Evolutionary conservation across 768 basidiomycete genomes (phyloP).

Genomic region (Leccinum broughii): DNA sequence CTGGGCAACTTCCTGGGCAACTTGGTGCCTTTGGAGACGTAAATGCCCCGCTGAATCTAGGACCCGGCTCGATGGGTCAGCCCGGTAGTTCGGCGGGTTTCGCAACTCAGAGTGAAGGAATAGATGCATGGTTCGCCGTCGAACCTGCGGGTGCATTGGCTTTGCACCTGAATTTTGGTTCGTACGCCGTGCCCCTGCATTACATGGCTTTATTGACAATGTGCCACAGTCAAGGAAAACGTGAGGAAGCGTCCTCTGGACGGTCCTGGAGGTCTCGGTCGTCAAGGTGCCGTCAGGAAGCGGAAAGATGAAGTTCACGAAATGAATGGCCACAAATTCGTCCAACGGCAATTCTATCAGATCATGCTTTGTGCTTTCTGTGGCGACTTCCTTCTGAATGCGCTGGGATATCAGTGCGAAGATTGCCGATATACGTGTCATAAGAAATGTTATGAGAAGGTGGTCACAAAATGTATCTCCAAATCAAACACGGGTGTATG

Average conservation of each 20-base stretch:
- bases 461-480: slow-evolving; percentile 98
- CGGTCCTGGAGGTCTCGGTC: slow-evolving; percentile 86
- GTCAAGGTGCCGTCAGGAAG: slow-evolving; percentile 97
- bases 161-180: slow-evolving; percentile 89
- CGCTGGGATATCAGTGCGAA: slow-evolving; percentile 97
- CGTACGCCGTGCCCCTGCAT: slow-evolving; percentile 32
- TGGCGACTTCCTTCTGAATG: slow-evolving; percentile 95
- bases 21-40: slow-evolving; percentile 49
- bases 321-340: slow-evolving; percentile 99
- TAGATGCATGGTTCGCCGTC: slow-evolving; percentile 96
- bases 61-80: slow-evolving; percentile 30
- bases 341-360: slow-evolving; percentile 97
- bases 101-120: slow-evolving; percentile 60
- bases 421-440: slow-evolving; percentile 99
- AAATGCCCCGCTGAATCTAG: slow-evolving; percentile 41
- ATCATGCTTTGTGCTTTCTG: slow-evolving; percentile 98
- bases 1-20: slow-evolving; percentile 51
- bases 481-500: slow-evolving; percentile 90
- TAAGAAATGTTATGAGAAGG: slow-evolving; percentile 98
- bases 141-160: slow-evolving; percentile 95
- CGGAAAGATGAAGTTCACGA: slow-evolving; percentile 98
- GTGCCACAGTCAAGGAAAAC: slow-evolving; percentile 87
- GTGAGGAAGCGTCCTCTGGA: slow-evolving; percentile 95
- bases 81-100: slow-evolving; percentile 30
- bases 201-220: slow-evolving; percentile 4